Base-by-base conservation (phyloP, 2,329 filamentous ascomycete genomes). In the Colletotrichum plurivorum region DNA sequence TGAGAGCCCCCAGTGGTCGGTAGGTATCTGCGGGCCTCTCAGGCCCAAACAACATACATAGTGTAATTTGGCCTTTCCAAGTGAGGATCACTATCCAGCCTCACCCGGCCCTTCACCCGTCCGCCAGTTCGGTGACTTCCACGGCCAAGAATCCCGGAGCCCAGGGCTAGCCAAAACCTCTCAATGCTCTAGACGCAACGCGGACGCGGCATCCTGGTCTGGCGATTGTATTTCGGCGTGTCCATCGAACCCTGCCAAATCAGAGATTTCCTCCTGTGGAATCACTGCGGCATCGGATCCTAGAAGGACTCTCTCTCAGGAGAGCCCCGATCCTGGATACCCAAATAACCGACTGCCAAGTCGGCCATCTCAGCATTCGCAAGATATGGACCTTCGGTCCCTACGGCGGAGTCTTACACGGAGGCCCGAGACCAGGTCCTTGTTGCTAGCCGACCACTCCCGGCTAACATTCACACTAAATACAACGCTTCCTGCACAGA, bases 321-420 rank as follows among this genome's bases (percentile, higher is more conserved):
- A 58, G 13, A 20, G 16, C 15, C n/a, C 65, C 48, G 60, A 16
- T 46, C 46, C 48, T 46, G 16, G 36, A 15, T 16, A 25, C 39
- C 8, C 31, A 36, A 51, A 48, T 45, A 18, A 18, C 20, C 5
- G 45, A 48, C 10, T 48, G 41, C 48, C 53, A 58, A 64, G 39
- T 16, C 48, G 65, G 49, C 43, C 62, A 39, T 59, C 43, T 55
- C 55, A 60, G 27, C 43, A 36, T 43, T 55, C 54, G 20, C 22
- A 27, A 52, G 55, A n/a, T 43, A 51, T 55, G 66, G 66, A 55
- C 39, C 41, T 39, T 67, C 67, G 57, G 63, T 52, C 51, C 51
- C 13, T 25, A 57, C 67, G 67, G 63, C 63, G 51, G 63, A 57
- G 16, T n/a, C 12, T 39, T 22, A 41, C 27, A 57, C 63, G 57